Percentiles rank a stretch among this genome's conserved stretches.
These are phyloP conservation scores for Porogramme epimiltina DNA, from an alignment of 1,284 basidiomycete genomes.

Conservation along the genomic window DNA sequence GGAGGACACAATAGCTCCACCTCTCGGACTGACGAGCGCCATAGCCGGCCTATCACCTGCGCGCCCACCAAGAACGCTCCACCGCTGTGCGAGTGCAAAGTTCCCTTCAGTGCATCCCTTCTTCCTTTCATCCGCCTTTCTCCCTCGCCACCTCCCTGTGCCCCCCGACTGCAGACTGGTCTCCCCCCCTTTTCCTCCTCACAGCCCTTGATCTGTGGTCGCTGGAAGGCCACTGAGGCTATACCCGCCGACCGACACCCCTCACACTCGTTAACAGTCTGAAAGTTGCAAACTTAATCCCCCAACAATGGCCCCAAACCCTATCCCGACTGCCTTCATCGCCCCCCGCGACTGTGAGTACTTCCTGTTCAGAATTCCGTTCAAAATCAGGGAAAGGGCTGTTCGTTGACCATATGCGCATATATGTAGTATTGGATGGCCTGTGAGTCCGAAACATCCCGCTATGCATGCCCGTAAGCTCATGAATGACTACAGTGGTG, in stretches of 20 bases:
- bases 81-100: too few species aligned
- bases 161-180: slow-evolving; percentile 8
- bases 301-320: background rate
- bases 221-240: slow-evolving; percentile 22
- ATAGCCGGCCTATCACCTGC: slow-evolving; percentile 17
- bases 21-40: background rate
- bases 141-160: slow-evolving; percentile 12
- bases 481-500: background rate
- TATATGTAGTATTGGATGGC: background rate
- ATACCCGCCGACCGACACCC: slow-evolving; percentile 13
- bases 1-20: slow-evolving; percentile 16
- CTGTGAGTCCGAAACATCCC: too few species aligned
- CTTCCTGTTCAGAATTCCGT: background rate
- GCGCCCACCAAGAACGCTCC: too few species aligned
- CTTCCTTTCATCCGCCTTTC: slow-evolving; percentile 12
- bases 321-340: background rate
- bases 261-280: slow-evolving; percentile 18
- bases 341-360: slow-evolving; percentile 6
- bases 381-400: too few species aligned
- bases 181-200: slow-evolving; percentile 4
- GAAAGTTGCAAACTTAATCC: background rate
- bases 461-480: background rate
- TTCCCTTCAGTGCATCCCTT: too few species aligned
- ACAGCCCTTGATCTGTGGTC: slow-evolving; percentile 15
- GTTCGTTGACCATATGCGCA: background rate